Evolutionary conservation across 148 eudicot species (phyloP), one percentile per base, ranked within the genome.

Genomic region (Fallopia convolvulus): DNA sequence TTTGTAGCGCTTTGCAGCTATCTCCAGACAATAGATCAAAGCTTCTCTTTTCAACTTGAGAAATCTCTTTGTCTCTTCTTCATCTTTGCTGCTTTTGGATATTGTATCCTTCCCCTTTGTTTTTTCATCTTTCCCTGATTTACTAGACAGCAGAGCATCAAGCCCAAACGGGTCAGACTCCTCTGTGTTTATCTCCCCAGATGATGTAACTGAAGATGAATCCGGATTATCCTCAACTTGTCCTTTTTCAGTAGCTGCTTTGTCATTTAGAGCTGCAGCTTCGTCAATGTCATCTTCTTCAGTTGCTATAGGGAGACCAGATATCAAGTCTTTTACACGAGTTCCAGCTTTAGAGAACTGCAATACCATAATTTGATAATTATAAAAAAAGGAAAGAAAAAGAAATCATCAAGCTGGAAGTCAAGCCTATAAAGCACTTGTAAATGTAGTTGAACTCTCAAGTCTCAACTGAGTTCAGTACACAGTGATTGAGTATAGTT

Each of bases 131-230:
- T 85, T 91, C 63, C 80, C 84, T 3, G 85, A 76, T 61, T 76
- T 82, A 74, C 81, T 87, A 36, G 90, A 77, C 78, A 94, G 30
- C 75, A 95, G 79, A 76, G 90, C 92, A 80, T 92, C 94, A 77
- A 95, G 94, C 72, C 99, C 99, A 81, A 92, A 95, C 40, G 99
- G 99, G 80, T 95, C 99, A 55, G 83, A 76, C 76, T 89, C 97
- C 79, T 84, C 90, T 77, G 84, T 60, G 13, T 66, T 66, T 49
- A 82, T 74, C 53, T 23, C 76, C 76, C 78, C 85, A 63, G 75
- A 72, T 36, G 86, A 72, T 77, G 82, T 61, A 80, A 60, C 80
- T 40, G 85, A 81, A 77, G 87, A 78, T 68, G 42, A 74, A 74
- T 83, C 88, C 70, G 79, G 77, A 70, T 78, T 80, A 63, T 74